Evolutionary conservation across 2,329 filamentous ascomycete species (phyloP), one percentile per base, ranked within the genome.

Genomic region (Penicillium sp.): DNA sequence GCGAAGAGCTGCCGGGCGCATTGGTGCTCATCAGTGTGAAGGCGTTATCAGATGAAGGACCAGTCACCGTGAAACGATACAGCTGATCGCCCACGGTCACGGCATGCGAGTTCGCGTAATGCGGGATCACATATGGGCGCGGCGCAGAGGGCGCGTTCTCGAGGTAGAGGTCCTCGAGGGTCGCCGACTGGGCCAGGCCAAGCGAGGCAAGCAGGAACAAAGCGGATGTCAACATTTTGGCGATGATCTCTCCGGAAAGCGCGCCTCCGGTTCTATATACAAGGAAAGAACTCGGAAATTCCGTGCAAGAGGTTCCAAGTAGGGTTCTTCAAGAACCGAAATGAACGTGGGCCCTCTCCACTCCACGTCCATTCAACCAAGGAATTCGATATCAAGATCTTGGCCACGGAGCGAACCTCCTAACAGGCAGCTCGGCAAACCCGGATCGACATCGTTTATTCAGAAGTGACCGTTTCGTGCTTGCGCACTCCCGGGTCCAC

Each of bases 1-100:
- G 62, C 1, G 61, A 62, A 10, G 61, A 57, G 11, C 72, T 75
- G 7, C 58, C 63, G 1, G 75, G 73, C 1, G 74, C 68, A 52
- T 76, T 76, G 43, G 77, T 79, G 53, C 71, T 71, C 64, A 79
- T 73, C 44, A 79, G 61, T 8, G 74, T 75, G 48, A 79, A 79
- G 5, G 76, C 76, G 60, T 73, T 66, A 50, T 67, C 75, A 1
- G 76, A 79, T 1, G 77, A 77, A 29, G 73, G 71, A 3, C 76
- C 75, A 1, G 77, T 79, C 2, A 79, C 77, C 3, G 71, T 68
- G 61, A 77, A 76, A 6, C 74, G 72, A 59, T 75, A 76, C 48
- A 74, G 50, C 54, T 77, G 75, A 9, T 62, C 58, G 10, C 69
- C 70, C 22, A 76, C 54, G n/a, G 62, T 61, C n/a, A 71, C 67